Conservation (phyloP, 2,329 filamentous ascomycete genomes). For the Fusarium pseudoanthophilum region DNA sequence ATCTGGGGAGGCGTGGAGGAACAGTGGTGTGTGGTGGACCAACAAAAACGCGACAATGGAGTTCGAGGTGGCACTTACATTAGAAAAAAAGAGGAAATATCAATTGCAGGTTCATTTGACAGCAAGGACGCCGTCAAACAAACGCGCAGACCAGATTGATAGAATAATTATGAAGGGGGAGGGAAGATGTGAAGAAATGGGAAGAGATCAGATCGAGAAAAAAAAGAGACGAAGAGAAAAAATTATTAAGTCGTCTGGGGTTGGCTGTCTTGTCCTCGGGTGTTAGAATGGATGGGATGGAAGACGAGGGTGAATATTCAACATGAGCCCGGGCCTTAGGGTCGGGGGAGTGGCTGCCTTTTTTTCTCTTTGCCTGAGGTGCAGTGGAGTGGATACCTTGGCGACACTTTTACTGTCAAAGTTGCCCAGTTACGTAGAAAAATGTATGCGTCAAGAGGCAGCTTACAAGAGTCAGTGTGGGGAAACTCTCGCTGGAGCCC, state of each 20-base stretch:
- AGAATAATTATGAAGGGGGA: slow-evolving; percentile 35
- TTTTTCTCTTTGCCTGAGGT: slow-evolving; percentile 47
- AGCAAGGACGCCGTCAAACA: slow-evolving; percentile 85
- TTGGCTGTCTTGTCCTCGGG: slow-evolving; percentile 36
- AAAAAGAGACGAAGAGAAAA: slow-evolving; percentile 13
- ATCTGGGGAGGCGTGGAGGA: slow-evolving; percentile 38
- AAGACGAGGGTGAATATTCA: slow-evolving; percentile 41
- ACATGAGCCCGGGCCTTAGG: slow-evolving; percentile 35
- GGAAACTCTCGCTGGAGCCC: slow-evolving; percentile 28
- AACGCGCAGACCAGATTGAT: slow-evolving; percentile 73
- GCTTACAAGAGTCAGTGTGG: slow-evolving; percentile 31
- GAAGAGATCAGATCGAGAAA: slow-evolving; percentile 33
- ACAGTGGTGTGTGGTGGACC: slow-evolving; percentile 39
- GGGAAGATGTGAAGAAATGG: slow-evolving; percentile 34
- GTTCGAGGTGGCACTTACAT: slow-evolving; percentile 61
- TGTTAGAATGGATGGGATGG: slow-evolving; percentile 29
- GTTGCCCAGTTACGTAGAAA: slow-evolving; percentile 8
- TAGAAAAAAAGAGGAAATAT: slow-evolving; percentile 66
- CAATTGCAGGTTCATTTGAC: slow-evolving; percentile 99
- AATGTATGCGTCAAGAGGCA: slow-evolving; percentile 35
- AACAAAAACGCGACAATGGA: slow-evolving; percentile 4
- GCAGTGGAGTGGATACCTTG: slow-evolving; percentile 33
- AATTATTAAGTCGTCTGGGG: slow-evolving; percentile 44
- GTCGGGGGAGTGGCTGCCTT: slow-evolving; percentile 45
- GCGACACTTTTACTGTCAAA: neutral